These are phyloP conservation scores for Ephemerocybe angulata DNA, from an alignment of 768 basidiomycete genomes.

Conservation along the genomic window DNA sequence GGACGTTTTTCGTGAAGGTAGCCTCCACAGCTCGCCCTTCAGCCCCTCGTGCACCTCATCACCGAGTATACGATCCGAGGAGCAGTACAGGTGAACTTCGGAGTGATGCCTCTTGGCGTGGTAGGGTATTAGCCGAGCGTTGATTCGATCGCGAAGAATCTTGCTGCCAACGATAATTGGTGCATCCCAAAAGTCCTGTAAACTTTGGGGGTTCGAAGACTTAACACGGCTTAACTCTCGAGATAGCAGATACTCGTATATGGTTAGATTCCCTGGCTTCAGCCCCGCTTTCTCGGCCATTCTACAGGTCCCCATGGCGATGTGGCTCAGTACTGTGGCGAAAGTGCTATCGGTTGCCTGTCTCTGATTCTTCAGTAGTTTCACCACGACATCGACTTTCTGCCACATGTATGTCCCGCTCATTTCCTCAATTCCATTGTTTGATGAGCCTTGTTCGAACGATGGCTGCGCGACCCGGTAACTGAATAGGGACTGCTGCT, in stretches of 20 bases:
- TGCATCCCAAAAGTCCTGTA: conserved; percentile 12
- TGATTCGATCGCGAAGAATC: conserved; percentile 11
- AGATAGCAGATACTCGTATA: neutral
- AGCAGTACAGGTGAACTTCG: conserved; percentile 1
- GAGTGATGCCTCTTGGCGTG: neutral
- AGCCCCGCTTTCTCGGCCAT: neutral
- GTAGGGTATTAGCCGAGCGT: conserved; percentile 7
- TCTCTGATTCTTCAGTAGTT: conserved; percentile 12
- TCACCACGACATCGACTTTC: conserved; percentile 8
- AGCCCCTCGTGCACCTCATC: neutral
- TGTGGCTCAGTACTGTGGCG: conserved; percentile 8
- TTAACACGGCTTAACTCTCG: neutral
- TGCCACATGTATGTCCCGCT: conserved; percentile 11
- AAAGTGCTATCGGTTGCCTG: conserved; percentile 11
- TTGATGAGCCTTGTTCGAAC: neutral
- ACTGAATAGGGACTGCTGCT: conserved; percentile 16
- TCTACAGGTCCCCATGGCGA: neutral
- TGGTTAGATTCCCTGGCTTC: neutral
- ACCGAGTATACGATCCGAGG: neutral
- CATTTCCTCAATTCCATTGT: conserved; percentile 3
- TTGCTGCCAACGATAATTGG: conserved; percentile 18
- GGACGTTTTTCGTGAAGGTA: conserved; percentile 1
- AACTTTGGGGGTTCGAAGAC: neutral
- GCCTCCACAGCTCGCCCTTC: conserved; percentile 2
- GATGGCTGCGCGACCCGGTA: conserved; percentile 5